These are phyloP conservation scores for Blastobotrys petasosporus DNA, from an alignment of 1,139 yeast species.

Conservation along the genomic window DNA sequence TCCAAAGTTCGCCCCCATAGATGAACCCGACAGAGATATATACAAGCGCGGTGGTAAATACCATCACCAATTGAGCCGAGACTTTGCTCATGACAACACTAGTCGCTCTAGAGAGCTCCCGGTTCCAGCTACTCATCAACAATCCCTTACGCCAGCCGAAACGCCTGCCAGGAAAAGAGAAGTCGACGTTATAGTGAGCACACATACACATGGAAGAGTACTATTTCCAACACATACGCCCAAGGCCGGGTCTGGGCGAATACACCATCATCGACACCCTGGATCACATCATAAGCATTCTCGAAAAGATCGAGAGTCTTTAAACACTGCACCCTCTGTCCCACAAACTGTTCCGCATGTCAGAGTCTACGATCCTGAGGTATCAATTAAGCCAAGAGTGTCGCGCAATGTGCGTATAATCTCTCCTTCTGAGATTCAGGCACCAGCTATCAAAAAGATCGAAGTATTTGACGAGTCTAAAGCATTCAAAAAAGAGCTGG, in stretches of 20 bases:
- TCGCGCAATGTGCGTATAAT: conserved; percentile 6
- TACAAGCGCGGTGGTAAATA: conserved; percentile 9
- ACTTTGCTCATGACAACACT: background rate
- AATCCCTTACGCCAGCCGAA: conserved; percentile 25
- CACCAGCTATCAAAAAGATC: conserved; percentile 6
- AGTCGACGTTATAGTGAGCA: conserved; percentile 16
- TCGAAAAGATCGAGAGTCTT: too few relatives aligned
- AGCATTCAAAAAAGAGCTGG: conserved; percentile 21
- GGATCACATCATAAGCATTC: background rate
- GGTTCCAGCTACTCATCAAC: conserved; percentile 7
- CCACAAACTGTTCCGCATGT: background rate
- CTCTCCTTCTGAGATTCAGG: conserved; percentile 7
- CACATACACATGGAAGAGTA: conserved; percentile 15
- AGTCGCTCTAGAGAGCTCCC: background rate
- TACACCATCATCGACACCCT: background rate
- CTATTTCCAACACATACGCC: conserved; percentile 19
- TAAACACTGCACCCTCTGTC: background rate
- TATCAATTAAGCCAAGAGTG: background rate
- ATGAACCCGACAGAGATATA: conserved; percentile 28
- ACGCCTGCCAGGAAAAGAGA: conserved; percentile 22
- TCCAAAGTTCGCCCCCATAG: conserved; percentile 34
- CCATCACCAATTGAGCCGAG: background rate
- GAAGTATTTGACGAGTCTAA: conserved; percentile 22
- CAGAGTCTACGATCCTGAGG: background rate
- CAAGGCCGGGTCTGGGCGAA: conserved; percentile 13